A percentile compares a stretch with the other conserved stretches of the same genome.
Evolutionary conservation across 192 early-diverging fungal genomes (phyloP).

Genomic region (Oehlia diaphana): DNA sequence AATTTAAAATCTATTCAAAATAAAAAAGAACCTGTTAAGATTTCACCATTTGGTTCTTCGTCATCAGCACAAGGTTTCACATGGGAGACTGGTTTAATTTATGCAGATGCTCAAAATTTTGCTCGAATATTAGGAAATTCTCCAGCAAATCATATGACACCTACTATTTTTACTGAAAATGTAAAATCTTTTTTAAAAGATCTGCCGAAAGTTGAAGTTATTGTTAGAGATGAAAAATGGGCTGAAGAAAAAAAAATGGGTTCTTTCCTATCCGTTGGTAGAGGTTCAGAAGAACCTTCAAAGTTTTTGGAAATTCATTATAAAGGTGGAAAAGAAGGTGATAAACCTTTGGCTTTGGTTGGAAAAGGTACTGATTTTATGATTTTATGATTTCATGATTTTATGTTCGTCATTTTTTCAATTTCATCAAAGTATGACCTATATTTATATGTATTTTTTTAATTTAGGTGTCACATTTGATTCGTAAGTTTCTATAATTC

Average conservation of each 20-base stretch:
- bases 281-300: slow-evolving; percentile 78
- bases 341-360: slow-evolving; percentile 73
- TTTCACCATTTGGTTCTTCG: slow-evolving; percentile 29
- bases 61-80: slow-evolving; percentile 22
- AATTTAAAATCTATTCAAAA: slow-evolving; percentile 58
- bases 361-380: slow-evolving; percentile 67
- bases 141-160: slow-evolving; percentile 90
- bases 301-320: slow-evolving; percentile 88
- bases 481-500: slow-evolving; percentile 42
- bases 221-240: slow-evolving; percentile 75
- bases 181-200: slow-evolving; percentile 51
- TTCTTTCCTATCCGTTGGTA: slow-evolving; percentile 76
- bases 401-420: neutral
- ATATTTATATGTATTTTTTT: neutral
- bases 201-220: slow-evolving; percentile 56
- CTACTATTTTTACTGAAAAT: slow-evolving; percentile 71
- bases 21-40: slow-evolving; percentile 26
- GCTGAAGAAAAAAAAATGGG: slow-evolving; percentile 80
- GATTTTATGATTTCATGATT: neutral
- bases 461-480: slow-evolving; percentile 77
- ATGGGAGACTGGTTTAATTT: slow-evolving; percentile 63
- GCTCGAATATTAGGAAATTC: slow-evolving; percentile 84
- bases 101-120: slow-evolving; percentile 76
- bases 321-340: slow-evolving; percentile 57
- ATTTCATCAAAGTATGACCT: no score